Conservation (phyloP, 2,329 filamentous ascomycete genomes). For the Ophiostoma quercus region DNA sequence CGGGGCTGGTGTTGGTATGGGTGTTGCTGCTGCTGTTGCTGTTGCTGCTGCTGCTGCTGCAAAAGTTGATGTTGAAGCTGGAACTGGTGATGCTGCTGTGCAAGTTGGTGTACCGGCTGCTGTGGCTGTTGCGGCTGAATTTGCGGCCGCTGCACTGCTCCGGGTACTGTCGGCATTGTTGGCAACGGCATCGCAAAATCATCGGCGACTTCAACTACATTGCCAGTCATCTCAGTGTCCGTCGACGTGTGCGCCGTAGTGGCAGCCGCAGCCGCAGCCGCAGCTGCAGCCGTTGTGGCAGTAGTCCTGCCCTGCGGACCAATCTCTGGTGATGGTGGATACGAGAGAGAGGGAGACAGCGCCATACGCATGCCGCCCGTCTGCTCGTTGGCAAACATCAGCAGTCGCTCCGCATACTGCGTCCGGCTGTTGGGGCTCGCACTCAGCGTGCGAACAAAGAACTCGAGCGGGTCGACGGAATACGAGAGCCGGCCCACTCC, state of each 20-base stretch:
- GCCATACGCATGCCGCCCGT: constrained; percentile 37
- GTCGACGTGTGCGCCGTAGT: not conserved
- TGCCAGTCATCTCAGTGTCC: constrained; percentile 13
- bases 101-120: not conserved
- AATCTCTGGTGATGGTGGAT: constrained; percentile 24
- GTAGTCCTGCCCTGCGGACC: not conserved
- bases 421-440: constrained; percentile 42
- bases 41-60: not conserved
- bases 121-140: not conserved
- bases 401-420: constrained; percentile 41
- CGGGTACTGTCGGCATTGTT: not conserved
- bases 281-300: not conserved
- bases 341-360: constrained; percentile 30
- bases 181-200: constrained; percentile 14
- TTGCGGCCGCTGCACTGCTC: too few species aligned
- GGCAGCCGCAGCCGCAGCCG: not conserved
- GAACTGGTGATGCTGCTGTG: not conserved
- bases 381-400: constrained; percentile 40
- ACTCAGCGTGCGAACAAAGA: constrained; percentile 42
- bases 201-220: constrained; percentile 22
- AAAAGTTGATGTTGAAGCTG: not conserved
- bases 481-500: constrained; percentile 34
- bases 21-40: not conserved
- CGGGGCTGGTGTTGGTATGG: not conserved
- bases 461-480: constrained; percentile 39